A percentile compares a stretch with the other conserved stretches of the same genome.
These are phyloP conservation scores for Malus sieversii DNA, from an alignment of 306 rosid species.

Conservation along the genomic window DNA sequence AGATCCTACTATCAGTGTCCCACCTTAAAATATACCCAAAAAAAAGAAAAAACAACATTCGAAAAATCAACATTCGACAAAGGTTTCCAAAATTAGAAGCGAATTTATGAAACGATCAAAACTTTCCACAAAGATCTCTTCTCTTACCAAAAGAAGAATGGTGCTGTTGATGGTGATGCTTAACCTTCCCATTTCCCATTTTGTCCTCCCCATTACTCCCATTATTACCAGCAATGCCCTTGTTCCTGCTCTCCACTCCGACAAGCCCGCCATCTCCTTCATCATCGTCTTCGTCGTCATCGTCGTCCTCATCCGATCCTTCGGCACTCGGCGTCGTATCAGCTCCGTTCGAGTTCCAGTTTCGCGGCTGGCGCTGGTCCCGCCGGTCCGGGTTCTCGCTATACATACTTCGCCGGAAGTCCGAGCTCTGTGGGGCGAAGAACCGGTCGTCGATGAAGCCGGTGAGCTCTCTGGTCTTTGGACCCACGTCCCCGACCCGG, in stretches of 20 bases:
- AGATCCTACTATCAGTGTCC: conserved; percentile 42
- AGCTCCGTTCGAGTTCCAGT: conserved; percentile 57
- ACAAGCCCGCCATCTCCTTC: conserved; percentile 46
- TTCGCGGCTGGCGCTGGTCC: conserved; percentile 33
- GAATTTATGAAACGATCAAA: not conserved
- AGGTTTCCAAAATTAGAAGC: conserved; percentile 3
- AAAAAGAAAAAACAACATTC: not conserved
- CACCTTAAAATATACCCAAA: conserved; percentile 13
- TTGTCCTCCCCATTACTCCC: conserved; percentile 26
- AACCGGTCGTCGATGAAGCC: conserved; percentile 64
- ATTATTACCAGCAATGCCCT: conserved; percentile 30
- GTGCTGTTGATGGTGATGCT: conserved; percentile 24
- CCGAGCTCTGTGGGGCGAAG: conserved; percentile 40
- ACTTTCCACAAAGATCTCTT: not conserved
- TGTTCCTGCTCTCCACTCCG: conserved; percentile 31
- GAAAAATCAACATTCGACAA: conserved; percentile 4
- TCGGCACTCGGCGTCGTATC: conserved; percentile 50
- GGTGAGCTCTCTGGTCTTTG: conserved; percentile 63
- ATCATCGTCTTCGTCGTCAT: conserved; percentile 46
- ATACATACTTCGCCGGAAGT: conserved; percentile 56
- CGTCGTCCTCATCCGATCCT: conserved; percentile 63
- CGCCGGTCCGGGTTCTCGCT: conserved; percentile 36
- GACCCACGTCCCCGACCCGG: conserved; percentile 49
- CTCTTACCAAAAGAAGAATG: conserved; percentile 62
- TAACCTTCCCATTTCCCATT: conserved; percentile 60